phyloP scores from a whole-genome alignment of 192 early-diverging fungal species.

The Funneliformis geosporum region DNA sequence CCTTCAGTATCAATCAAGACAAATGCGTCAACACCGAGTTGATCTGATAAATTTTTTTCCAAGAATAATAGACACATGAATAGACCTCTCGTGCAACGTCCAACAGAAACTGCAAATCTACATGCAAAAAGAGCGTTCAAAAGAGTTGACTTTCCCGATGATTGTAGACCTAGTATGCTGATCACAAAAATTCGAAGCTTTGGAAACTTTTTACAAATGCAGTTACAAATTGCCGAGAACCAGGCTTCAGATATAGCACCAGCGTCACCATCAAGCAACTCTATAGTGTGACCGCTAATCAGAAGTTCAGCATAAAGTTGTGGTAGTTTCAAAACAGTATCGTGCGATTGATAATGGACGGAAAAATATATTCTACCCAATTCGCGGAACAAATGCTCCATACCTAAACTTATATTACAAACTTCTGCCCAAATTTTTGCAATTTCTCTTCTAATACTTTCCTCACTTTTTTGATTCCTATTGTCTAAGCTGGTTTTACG shows the following conservation, averaged over 20 bases:
- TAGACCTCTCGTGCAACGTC: conserved; percentile 22
- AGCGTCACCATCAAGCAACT: conserved; percentile 30
- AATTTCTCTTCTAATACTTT: conserved; percentile 20
- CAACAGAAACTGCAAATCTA: conserved; percentile 30
- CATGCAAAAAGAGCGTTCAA: conserved; percentile 31
- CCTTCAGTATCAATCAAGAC: conserved; percentile 32
- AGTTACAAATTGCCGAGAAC: conserved; percentile 19
- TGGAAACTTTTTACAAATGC: conserved; percentile 1
- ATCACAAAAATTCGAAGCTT: conserved; percentile 22
- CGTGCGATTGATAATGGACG: background rate
- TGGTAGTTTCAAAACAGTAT: conserved; percentile 17
- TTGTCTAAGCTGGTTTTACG: conserved; percentile 10
- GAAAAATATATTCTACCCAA: conserved; percentile 7
- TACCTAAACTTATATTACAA: conserved; percentile 24
- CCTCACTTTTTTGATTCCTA: background rate
- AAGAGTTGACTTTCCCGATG: conserved; percentile 29
- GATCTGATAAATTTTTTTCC: conserved; percentile 23
- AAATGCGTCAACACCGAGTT: conserved; percentile 24
- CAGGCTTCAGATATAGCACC: conserved; percentile 18
- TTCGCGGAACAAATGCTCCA: conserved; percentile 31
- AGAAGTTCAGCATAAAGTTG: conserved; percentile 28
- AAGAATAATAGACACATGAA: conserved; percentile 29
- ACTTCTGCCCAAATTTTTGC: conserved; percentile 11
- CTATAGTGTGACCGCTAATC: conserved; percentile 27
- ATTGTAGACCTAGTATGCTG: conserved; percentile 25